Base-by-base conservation (phyloP, 1,284 basidiomycete genomes). In the Neonothopanus nambi region DNA sequence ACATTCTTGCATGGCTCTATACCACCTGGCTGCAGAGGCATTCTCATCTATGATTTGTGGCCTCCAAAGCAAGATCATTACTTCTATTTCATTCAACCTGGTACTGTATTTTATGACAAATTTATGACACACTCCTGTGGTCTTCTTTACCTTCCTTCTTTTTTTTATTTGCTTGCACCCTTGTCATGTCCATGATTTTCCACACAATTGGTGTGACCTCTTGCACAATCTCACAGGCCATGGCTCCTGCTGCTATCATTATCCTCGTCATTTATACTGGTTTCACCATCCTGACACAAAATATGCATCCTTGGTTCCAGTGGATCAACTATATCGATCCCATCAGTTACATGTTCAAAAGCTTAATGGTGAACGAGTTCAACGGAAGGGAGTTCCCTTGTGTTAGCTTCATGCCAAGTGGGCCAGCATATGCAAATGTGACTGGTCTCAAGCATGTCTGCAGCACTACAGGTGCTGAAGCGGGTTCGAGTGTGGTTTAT, bases 281-380 rank as follows among this genome's bases (percentile, higher is more conserved):
- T 12, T 62, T 60, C 36, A 52, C 54, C 7, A 60, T 62, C 28
- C 61, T 59, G 13, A 52, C 45, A 12, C 23, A 21, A 0, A 30
- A 57, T 17, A 62, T 62, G 61, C 39, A 46, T 36, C 46, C 48
- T 1, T 60, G 59, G 57, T 58, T 59, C 41, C 18, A 59, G 23
- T 78, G 79, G 80, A 70, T 79, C 55, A 72, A 71, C 55, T 77
- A 74, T 58, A 57, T 78, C 53, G 67, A 77, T 59, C 76, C 76
- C 4, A 71, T 76, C 52, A 68, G 63, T 15, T 59, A 62, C 48
- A 67, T 63, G 0, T 76, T 76, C 65, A 68, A 74, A 43, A 61
- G 68, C 1, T 62, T 77, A 26, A 71, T 77, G 70, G 63, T 71
- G 58, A 79, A 79, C 67, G 77, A 79, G 64, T 79, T 79, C 60